A percentile compares a stretch with the other conserved stretches of the same genome.
These are phyloP conservation scores for Cerioporus squamosus DNA, from an alignment of 1,284 basidiomycete genomes.

Conservation along the genomic window DNA sequence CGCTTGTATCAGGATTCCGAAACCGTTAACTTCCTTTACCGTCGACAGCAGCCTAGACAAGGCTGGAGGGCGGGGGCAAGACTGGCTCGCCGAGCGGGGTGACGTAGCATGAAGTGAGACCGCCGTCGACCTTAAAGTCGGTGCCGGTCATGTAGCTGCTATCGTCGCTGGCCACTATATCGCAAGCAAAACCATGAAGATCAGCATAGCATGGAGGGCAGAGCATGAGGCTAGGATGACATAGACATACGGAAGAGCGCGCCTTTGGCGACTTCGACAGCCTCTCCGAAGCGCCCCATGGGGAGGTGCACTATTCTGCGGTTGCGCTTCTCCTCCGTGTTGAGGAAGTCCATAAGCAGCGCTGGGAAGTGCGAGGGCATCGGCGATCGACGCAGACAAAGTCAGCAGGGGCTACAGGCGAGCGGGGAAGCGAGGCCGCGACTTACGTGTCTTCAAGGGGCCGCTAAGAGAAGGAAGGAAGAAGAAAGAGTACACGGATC, in stretches of 20 bases:
- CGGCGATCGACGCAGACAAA: neutral
- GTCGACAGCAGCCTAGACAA: constrained; percentile 35
- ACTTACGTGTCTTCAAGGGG: constrained; percentile 88
- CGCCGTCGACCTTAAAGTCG: constrained; percentile 94
- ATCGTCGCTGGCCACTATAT: constrained; percentile 79
- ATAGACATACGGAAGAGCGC: constrained; percentile 85
- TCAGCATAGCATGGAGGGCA: neutral
- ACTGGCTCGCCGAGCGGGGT: constrained; percentile 75
- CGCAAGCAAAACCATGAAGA: constrained; percentile 12
- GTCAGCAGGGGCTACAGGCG: neutral
- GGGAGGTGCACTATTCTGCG: constrained; percentile 91
- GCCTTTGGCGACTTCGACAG: constrained; percentile 90
- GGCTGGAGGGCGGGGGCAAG: constrained; percentile 67
- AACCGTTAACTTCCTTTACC: neutral
- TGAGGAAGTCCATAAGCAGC: constrained; percentile 96
- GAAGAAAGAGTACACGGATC: constrained; percentile 1
- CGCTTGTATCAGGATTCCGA: neutral
- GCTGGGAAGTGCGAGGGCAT: constrained; percentile 48
- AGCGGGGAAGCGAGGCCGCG: neutral
- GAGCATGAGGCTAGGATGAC: constrained; percentile 32
- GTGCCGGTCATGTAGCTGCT: constrained; percentile 88
- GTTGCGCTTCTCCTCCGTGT: constrained; percentile 95
- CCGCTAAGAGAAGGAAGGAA: constrained; percentile 57
- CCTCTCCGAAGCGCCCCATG: constrained; percentile 97
- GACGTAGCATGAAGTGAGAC: constrained; percentile 88